Base-by-base conservation (phyloP, 495 filamentous ascomycete species). In the Lasiosphaeris hirsuta region DNA sequence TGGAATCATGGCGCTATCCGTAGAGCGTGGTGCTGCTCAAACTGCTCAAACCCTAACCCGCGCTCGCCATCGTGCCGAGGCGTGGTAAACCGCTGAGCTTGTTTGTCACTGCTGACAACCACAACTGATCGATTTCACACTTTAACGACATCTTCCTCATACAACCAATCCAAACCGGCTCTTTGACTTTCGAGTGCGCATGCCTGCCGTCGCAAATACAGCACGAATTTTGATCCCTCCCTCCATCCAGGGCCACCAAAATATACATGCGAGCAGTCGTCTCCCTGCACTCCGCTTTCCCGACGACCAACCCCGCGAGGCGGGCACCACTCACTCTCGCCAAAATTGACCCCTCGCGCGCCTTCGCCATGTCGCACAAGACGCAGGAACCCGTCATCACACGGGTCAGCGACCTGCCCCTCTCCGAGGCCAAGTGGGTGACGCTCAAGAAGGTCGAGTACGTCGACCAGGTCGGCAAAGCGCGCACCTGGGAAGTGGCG, bases 401-500 rank as follows among this genome's bases (percentile, higher is more conserved):
- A 59, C 59, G 69, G 34, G 55, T 81, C 41, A 63, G 72, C 7
- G 69, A 77, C 2, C 68, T 84, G 17, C 67, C 75, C 50, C 56
- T 72, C 14, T 56, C 67, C 7, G 69, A 81, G 46, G 74, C 80
- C 1, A 79, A 73, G 62, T 83, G 80, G 80, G 65, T 81, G 34
- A 72, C 75, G 14, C 74, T 83, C 36, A 68, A 76, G 45, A 77
- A 74, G 52, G 70, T 83, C 56, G 67, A 77, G 36, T 83, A 78
- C 72, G 63, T 66, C 17, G 80, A 83, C 68, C 76, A 82, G 56
- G 63, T 69, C 18, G 79, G 79, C 68, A 73, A 71, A 35, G 7
- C 70, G 2, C 77, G 81, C 44, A 71, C 74, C 37, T 84, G 81
- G 81, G 81, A 84, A 59, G 74, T 74, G 0, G 79, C 80, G 1